A percentile compares a stretch with the other conserved stretches of the same genome.
These are phyloP conservation scores for Asterophora parasitica DNA, from an alignment of 768 basidiomycete species.

Conservation along the genomic window DNA sequence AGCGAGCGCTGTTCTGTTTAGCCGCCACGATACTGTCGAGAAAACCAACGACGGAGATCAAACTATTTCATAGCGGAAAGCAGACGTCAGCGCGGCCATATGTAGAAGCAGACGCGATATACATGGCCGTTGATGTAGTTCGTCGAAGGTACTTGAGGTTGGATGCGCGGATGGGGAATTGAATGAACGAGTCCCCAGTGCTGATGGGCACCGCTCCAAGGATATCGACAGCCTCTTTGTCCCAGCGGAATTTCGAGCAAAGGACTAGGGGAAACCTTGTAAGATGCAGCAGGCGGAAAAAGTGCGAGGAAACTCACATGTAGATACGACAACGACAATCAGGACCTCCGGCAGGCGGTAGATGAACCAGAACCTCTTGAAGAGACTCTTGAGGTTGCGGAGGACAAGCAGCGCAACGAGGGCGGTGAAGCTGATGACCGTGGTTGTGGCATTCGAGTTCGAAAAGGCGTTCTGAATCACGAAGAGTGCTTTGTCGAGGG, in stretches of 20 bases:
- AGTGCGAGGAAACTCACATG: conserved; percentile 46
- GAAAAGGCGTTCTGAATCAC: conserved; percentile 54
- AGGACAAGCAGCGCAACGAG: conserved; percentile 61
- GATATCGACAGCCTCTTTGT: conserved; percentile 73
- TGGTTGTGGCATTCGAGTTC: conserved; percentile 61
- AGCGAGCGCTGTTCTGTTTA: conserved; percentile 84
- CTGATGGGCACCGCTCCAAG: conserved; percentile 73
- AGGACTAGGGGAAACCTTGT: conserved; percentile 44
- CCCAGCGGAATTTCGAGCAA: conserved; percentile 68
- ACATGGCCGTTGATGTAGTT: conserved; percentile 86
- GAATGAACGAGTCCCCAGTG: conserved; percentile 58
- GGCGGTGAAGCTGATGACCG: conserved; percentile 69
- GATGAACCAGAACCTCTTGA: conserved; percentile 63
- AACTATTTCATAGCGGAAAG: conserved; percentile 29
- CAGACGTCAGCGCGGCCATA: neutral
- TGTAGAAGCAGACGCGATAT: conserved; percentile 18
- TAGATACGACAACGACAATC: conserved; percentile 78
- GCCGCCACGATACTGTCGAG: conserved; percentile 94
- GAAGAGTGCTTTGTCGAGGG: conserved; percentile 76
- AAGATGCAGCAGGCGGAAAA: neutral
- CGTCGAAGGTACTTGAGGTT: conserved; percentile 63
- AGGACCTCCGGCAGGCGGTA: conserved; percentile 89
- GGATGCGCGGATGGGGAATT: conserved; percentile 61
- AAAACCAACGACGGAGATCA: conserved; percentile 84
- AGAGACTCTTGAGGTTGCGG: conserved; percentile 51